Conservation (phyloP, 805 yeast species). For the Saccharomycopsis oosterbeekiorum region DNA sequence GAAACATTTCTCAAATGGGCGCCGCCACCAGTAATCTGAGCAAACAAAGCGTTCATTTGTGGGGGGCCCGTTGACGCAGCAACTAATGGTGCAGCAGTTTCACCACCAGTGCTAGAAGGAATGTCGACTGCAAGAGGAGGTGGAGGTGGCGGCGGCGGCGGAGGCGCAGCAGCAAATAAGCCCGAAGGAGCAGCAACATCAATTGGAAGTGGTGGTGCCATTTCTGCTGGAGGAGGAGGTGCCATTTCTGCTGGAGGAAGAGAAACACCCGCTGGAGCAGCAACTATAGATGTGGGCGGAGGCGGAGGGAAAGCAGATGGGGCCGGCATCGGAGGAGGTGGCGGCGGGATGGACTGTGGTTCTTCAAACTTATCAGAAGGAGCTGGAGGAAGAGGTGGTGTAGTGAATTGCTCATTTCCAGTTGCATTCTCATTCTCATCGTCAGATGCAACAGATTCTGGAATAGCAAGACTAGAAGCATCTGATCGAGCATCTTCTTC, state of each 20-base stretch:
- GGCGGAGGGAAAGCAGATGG: conserved; percentile 3
- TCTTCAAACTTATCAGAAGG: background rate
- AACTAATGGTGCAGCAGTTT: background rate
- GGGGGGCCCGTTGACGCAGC: conserved; percentile 27
- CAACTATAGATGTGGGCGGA: conserved; percentile 2
- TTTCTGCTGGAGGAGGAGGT: conserved; percentile 3
- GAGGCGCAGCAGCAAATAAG: conserved; percentile 3
- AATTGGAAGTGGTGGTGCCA: conserved; percentile 12
- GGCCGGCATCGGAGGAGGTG: conserved; percentile 7
- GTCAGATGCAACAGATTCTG: conserved; percentile 19
- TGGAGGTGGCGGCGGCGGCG: conserved; percentile 16
- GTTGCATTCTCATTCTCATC: conserved; percentile 9
- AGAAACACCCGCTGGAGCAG: background rate
- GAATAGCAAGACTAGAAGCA: conserved; percentile 17
- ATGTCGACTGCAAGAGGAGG: conserved; percentile 26
- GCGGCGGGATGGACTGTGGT: conserved; percentile 10
- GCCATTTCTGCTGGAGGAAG: background rate
- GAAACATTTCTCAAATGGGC: conserved; percentile 40
- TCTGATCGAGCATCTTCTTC: conserved; percentile 3
- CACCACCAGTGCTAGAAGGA: conserved; percentile 18
- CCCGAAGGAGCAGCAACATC: conserved; percentile 5
- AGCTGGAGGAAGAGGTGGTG: conserved; percentile 1
- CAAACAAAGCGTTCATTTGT: conserved; percentile 40
- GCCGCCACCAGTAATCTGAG: conserved; percentile 45
- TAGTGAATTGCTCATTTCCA: background rate